Evolutionary conservation across 1,139 yeast genomes (phyloP).

Genomic region (Kurtzmaniella natalensis): DNA sequence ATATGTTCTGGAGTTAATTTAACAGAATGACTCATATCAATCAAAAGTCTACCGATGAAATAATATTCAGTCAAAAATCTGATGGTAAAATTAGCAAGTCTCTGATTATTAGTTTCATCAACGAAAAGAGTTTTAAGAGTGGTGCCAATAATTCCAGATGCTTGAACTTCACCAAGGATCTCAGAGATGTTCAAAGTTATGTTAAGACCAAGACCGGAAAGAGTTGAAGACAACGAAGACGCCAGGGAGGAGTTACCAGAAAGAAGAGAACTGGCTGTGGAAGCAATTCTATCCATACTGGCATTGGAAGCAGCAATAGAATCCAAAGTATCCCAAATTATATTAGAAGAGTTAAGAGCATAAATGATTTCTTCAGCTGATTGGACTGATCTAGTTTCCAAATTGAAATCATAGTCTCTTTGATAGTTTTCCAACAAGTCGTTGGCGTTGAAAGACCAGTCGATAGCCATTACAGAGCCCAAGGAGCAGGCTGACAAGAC

Average conservation of each 20-base stretch:
- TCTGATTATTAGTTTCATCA: slow-evolving; percentile 26
- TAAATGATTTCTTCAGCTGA: slow-evolving; percentile 18
- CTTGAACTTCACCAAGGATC: slow-evolving; percentile 15
- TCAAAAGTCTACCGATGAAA: slow-evolving; percentile 27
- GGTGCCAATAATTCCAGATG: slow-evolving; percentile 24
- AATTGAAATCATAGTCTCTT: too few species aligned
- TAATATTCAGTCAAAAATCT: slow-evolving; percentile 19
- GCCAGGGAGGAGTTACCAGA: slow-evolving; percentile 7
- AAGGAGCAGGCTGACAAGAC: background rate
- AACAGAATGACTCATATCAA: slow-evolving; percentile 29
- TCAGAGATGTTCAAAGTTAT: slow-evolving; percentile 20
- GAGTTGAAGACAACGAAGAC: too few species aligned
- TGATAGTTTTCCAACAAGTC: too few species aligned
- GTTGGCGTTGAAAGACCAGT: too few species aligned
- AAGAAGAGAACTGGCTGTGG: slow-evolving; percentile 14
- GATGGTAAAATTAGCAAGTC: slow-evolving; percentile 24
- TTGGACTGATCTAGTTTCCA: slow-evolving; percentile 1
- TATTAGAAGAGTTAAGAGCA: slow-evolving; percentile 25
- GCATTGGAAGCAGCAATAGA: slow-evolving; percentile 23
- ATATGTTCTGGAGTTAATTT: slow-evolving; percentile 24
- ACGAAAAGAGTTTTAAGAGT: slow-evolving; percentile 22
- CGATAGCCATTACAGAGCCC: background rate
- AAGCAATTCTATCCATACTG: slow-evolving; percentile 20
- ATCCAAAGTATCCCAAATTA: slow-evolving; percentile 25
- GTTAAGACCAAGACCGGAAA: slow-evolving; percentile 13